These are phyloP conservation scores for Acacia melanoxylon DNA, from an alignment of 306 rosid species.

Conservation along the genomic window DNA sequence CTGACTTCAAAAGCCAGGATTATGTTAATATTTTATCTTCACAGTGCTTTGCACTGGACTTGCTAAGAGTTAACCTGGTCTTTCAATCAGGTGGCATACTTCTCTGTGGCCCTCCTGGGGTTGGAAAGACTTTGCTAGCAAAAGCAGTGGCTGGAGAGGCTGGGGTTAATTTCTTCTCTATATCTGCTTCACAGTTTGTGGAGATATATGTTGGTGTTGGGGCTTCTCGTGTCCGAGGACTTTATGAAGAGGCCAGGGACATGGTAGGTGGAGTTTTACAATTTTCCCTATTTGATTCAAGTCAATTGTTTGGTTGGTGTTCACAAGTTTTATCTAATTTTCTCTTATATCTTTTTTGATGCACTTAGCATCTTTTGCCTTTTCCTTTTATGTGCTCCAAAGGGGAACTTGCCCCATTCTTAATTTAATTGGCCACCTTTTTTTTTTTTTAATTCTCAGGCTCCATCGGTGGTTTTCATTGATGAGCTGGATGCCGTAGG, in stretches of 20 bases:
- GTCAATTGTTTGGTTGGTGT: slow-evolving; percentile 28
- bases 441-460: slow-evolving; percentile 46
- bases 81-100: slow-evolving; percentile 88
- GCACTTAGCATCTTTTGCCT: background rate
- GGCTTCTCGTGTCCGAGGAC: slow-evolving; percentile 97
- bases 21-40: slow-evolving; percentile 7
- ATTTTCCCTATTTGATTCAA: slow-evolving; percentile 1
- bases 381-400: slow-evolving; percentile 28
- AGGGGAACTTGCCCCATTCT: slow-evolving; percentile 23
- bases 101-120: slow-evolving; percentile 99
- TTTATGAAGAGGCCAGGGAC: slow-evolving; percentile 93
- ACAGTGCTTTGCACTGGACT: slow-evolving; percentile 27
- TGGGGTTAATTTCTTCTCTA: slow-evolving; percentile 97
- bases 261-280: slow-evolving; percentile 47
- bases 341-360: background rate
- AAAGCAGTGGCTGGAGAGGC: slow-evolving; percentile 99
- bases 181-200: slow-evolving; percentile 96
- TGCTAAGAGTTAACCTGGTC: slow-evolving; percentile 36
- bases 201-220: slow-evolving; percentile 98
- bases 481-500: slow-evolving; percentile 99
- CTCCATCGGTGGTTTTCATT: slow-evolving; percentile 97
- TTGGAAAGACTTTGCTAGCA: slow-evolving; percentile 96
- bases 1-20: background rate
- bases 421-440: slow-evolving; percentile 13
- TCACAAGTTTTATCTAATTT: slow-evolving; percentile 15